Evolutionary conservation across 768 basidiomycete species (phyloP), one percentile per base, ranked within the genome.

Genomic region (Leccinum imitatum): DNA sequence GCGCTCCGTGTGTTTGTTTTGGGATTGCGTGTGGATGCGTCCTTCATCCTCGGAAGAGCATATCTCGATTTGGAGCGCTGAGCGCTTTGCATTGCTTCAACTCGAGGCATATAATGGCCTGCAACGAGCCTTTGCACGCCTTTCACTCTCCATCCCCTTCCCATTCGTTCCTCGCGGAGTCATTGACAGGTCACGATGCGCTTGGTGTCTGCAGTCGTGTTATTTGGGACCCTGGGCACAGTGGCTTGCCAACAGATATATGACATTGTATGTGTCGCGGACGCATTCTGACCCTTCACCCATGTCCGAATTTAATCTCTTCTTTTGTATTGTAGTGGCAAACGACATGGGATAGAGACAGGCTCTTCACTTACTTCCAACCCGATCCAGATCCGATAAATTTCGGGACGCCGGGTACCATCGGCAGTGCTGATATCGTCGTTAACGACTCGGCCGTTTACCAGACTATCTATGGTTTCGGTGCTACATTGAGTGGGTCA

Each of bases 391-490:
- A 62, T 47, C 69, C 73, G 3, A 71, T 75, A 27, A 68, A 73
- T 23, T 75, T 76, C 53, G 67, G 63, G 51, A 63, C 67, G 10
- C 85, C 87, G 8, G 84, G 87, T 0, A 55, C 82, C 4, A 79
- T 79, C 41, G 86, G 79, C 3, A 77, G 75, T 48, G 88, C 87
- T 0, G 82, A 90, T 67, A 90, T 91, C 55, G 78, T 79, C 46
- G 73, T 91, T 14, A 70, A 84, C 53, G 87, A 89, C 67, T 72
- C 71, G 3, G 63, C 74, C 3, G 69, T 79, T n/a, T 85, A 82
- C 70, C 90, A 90, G 72, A 73, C 77, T 1, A 83, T 91, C 44
- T 79, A 78, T 54, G 89, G 90, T 13, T 87, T 89, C 65, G 89
- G 89, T 0, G 87, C 80, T 9, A 66, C 84, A 0, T 74, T 91